Evolutionary conservation across 306 rosid genomes (phyloP), one percentile per base, ranked within the genome.

Genomic region (Cercis canadensis): DNA sequence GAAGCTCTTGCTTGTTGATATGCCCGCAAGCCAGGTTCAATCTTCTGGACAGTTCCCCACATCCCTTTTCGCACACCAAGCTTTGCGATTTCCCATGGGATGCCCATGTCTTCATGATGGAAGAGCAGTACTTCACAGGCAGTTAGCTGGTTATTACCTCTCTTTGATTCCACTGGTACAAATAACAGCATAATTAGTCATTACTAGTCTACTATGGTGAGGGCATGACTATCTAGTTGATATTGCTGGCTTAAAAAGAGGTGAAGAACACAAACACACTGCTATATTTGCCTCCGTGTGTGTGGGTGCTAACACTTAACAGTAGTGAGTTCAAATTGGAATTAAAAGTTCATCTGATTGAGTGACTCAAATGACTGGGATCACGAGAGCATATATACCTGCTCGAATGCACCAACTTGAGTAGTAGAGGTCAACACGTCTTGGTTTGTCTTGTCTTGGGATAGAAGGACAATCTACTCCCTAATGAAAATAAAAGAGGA

Each of bases 31-130:
- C 96, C 97, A 0, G 96, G 96, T 9, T 95, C 99, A 11, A 95
- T 80, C 89, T 95, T 95, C 72, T 86, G 89, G 19, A 95, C 99
- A 18, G 83, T 82, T 66, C 92, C 88, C 99, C 99, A 95, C 99
- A 95, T 91, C 0, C 99, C 99, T 69, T 91, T 90, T 47, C 85
- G 80, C 3, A 95, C 87, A 75, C 97, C 99, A 33, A 95, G 95
- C 71, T 95, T 95, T 7, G 97, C 97, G 64, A 95, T 78, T 79
- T 95, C 99, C 99, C 97, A 89, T 21, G 97, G 99, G 55, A 95
- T 95, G 2, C 99, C 99, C 99, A 95, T 95, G 78, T 91, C 99
- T 80, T 95, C 99, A 13, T 95, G 83, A 77, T 95, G 99, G 81
- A 87, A 95, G 41, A 95, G 90, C 32, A 89, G n/a, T 39, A 95